phyloP scores from a whole-genome alignment of 306 rosid genomes.

The Boehmeria nivea region DNA sequence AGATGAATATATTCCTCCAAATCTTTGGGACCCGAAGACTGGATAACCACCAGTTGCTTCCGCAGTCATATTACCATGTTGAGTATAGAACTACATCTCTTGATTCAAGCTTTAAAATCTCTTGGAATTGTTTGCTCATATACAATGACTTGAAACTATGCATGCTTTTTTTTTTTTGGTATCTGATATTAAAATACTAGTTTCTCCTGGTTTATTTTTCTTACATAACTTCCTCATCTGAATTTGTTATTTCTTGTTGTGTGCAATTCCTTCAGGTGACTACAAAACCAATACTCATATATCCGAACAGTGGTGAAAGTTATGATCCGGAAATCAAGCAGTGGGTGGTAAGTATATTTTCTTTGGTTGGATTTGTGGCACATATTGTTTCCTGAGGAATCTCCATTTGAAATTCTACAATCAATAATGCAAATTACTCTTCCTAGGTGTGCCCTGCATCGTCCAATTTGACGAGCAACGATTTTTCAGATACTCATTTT shows the following conservation, averaged over 20 bases:
- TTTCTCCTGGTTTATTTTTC: neutral
- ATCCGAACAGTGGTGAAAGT: slow-evolving; percentile 96
- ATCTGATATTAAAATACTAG: too few species aligned
- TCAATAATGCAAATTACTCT: too few species aligned
- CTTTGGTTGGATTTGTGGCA: neutral
- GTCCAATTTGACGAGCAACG: neutral
- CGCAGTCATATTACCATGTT: too few species aligned
- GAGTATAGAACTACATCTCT: too few species aligned
- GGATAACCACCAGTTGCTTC: too few species aligned
- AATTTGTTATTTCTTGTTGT: neutral
- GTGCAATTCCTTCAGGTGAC: slow-evolving; percentile 46
- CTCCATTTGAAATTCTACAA: neutral
- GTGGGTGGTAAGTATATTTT: slow-evolving; percentile 77
- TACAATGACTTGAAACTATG: too few species aligned
- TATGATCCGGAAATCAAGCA: slow-evolving; percentile 54
- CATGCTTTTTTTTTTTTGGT: too few species aligned
- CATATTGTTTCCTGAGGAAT: neutral
- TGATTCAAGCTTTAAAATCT: too few species aligned
- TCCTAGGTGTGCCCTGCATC: neutral
- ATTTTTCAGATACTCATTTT: too few species aligned
- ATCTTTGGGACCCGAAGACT: too few species aligned
- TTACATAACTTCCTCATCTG: neutral
- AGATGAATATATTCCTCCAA: too few species aligned
- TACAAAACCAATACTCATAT: slow-evolving; percentile 61
- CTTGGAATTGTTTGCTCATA: too few species aligned